Evolutionary conservation across 1,284 basidiomycete genomes (phyloP).

Genomic region (Moesziomyces antarcticus): DNA sequence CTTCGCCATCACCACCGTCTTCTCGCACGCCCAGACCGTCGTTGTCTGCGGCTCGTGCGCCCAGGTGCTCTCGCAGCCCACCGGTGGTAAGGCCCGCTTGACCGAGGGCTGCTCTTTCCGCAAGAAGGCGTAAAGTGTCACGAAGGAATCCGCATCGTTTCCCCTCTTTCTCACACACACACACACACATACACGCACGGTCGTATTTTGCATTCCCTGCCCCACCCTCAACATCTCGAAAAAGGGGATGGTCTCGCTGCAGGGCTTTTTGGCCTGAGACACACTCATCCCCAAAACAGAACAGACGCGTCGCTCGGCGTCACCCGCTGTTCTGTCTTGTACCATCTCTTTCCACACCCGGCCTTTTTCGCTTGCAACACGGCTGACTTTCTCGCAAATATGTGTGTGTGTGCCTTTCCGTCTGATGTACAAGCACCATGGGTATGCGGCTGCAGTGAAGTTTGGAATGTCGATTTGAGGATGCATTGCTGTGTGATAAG

Average conservation of each 20-base stretch:
- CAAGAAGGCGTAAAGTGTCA: slow-evolving; percentile 56
- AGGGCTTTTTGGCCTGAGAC: background rate
- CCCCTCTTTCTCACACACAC: slow-evolving; percentile 6
- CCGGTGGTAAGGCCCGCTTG: slow-evolving; percentile 96
- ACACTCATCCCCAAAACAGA: background rate
- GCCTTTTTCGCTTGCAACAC: slow-evolving; percentile 2
- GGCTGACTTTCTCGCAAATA: background rate
- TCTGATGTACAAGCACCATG: too few species aligned
- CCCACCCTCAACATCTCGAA: slow-evolving; percentile 1
- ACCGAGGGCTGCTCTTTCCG: slow-evolving; percentile 78
- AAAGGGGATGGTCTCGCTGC: slow-evolving; percentile 11
- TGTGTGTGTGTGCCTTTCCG: too few species aligned
- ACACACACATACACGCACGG: slow-evolving; percentile 6
- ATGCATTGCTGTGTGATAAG: background rate
- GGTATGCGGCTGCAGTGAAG: too few species aligned
- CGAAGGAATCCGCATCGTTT: background rate
- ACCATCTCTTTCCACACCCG: slow-evolving; percentile 18
- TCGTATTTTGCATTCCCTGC: slow-evolving; percentile 11
- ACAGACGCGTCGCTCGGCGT: background rate
- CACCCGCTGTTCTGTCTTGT: slow-evolving; percentile 9
- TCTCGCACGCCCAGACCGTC: slow-evolving; percentile 93
- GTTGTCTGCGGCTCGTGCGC: slow-evolving; percentile 93
- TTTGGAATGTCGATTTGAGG: background rate
- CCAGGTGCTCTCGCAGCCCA: slow-evolving; percentile 96
- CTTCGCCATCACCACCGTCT: slow-evolving; percentile 93